Percentiles rank a stretch among this genome's conserved stretches.
Evolutionary conservation across 495 filamentous ascomycete genomes (phyloP).

Genomic region (Neurospora sp.): DNA sequence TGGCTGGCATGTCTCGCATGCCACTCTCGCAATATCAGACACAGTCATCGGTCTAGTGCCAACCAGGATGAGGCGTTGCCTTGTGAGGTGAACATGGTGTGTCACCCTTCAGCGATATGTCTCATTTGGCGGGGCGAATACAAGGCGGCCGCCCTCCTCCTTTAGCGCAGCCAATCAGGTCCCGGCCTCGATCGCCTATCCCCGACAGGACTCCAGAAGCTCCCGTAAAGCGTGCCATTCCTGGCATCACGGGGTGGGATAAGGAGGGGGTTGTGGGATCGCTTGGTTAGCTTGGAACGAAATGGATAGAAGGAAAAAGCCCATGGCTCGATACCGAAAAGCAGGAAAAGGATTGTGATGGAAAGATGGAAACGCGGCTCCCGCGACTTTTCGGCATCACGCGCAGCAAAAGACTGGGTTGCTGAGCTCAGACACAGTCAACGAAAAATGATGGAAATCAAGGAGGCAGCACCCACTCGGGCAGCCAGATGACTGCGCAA

Average conservation of each 20-base stretch:
- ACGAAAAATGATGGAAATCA: background rate
- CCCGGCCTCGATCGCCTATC: background rate
- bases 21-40: background rate
- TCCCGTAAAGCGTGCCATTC: background rate
- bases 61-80: conserved; percentile 9
- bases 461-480: background rate
- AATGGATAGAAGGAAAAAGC: background rate
- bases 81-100: conserved; percentile 14
- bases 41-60: conserved; percentile 15
- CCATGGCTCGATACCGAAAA: background rate
- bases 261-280: background rate
- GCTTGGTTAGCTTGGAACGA: background rate
- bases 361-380: background rate
- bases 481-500: background rate
- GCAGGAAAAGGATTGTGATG: background rate
- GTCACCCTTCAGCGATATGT: conserved; percentile 11
- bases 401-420: background rate
- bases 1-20: conserved; percentile 5
- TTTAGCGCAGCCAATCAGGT: background rate
- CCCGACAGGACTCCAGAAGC: conserved; percentile 3
- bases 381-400: background rate
- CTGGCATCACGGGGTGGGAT: conserved; percentile 2
- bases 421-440: background rate
- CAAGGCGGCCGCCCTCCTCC: conserved; percentile 9
- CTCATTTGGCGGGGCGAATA: conserved; percentile 13